Conservation (phyloP, 106 monocot species). For the Hemerocallis citrina region DNA sequence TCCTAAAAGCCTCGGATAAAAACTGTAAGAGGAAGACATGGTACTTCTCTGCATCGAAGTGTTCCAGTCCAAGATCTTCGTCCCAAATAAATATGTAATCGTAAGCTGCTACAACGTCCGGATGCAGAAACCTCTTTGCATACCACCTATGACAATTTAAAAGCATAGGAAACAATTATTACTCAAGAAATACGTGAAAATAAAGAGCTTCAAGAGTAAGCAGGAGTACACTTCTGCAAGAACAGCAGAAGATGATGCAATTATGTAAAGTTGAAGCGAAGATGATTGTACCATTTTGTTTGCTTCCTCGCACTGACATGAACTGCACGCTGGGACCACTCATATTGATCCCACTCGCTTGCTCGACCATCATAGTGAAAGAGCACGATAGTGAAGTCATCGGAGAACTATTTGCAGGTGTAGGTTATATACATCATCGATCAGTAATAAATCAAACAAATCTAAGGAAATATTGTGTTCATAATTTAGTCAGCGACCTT, state of each 20-base stretch:
- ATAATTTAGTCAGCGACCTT: slow-evolving; percentile 19
- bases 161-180: too few species aligned
- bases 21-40: background rate
- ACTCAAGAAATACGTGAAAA: too few species aligned
- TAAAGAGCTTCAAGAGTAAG: too few species aligned
- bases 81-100: slow-evolving; percentile 38
- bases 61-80: slow-evolving; percentile 34
- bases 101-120: slow-evolving; percentile 41
- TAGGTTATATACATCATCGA: background rate
- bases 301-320: slow-evolving; percentile 50
- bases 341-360: slow-evolving; percentile 57
- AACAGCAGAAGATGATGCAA: too few species aligned
- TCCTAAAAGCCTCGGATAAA: background rate
- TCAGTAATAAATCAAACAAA: slow-evolving; percentile 1
- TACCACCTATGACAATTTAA: slow-evolving; percentile 45
- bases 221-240: too few species aligned
- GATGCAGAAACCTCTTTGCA: slow-evolving; percentile 41
- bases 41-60: slow-evolving; percentile 42
- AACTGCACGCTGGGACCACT: slow-evolving; percentile 55
- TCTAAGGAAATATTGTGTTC: background rate
- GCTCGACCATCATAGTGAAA: slow-evolving; percentile 54
- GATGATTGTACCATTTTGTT: slow-evolving; percentile 52
- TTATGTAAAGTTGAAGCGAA: too few species aligned
- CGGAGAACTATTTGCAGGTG: slow-evolving; percentile 33
- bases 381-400: slow-evolving; percentile 41